Evolutionary conservation across 257 asterid species (phyloP), one percentile per base, ranked within the genome.

Genomic region (Ehretia macrophylla): DNA sequence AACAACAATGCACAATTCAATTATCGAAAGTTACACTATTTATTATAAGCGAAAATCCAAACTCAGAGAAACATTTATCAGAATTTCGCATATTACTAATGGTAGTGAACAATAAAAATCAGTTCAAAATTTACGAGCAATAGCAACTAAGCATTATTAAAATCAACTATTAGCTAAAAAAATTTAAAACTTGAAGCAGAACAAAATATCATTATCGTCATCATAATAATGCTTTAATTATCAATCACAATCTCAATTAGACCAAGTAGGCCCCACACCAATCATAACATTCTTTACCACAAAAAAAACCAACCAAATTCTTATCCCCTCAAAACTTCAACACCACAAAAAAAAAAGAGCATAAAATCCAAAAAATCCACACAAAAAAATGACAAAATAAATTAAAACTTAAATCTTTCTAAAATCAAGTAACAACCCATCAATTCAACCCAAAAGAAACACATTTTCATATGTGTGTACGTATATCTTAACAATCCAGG

Each of bases 181-280:
- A 56, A 51, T 62, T 49, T 38, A 71, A 72, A 56, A 51, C 66
- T 49, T 38, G 32, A 49, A 45, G 21, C 52, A 59, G 40, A 51
- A 66, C 51, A 21, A 40, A 32, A 1, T 38, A 48, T 16, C 68
- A 46, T 55, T 17, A 11, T n/a, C 22, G 46, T 46, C 42, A 46
- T 13, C 58, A 53, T 32, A 35, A 11, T 14, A 16, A 3, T 54
- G 55, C 51, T n/a, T n/a, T n/a, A n/a, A n/a, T n/a, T n/a, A n/a
- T n/a, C n/a, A 32, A 22, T 14, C 53, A 57, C 17, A 10, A 22
- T 62, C 14, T 42, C 53, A 22, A 54, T 55, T 12, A 11, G 10
- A 57, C 51, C 55, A 75, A 60, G 68, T 67, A 72, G 75, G 68
- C 1, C 77, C 80, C 67, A 52, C 69, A 37, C 40, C 54, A 40